phyloP scores from a whole-genome alignment of 768 basidiomycete species.

The Rhodotorula sphaerocarpa region DNA sequence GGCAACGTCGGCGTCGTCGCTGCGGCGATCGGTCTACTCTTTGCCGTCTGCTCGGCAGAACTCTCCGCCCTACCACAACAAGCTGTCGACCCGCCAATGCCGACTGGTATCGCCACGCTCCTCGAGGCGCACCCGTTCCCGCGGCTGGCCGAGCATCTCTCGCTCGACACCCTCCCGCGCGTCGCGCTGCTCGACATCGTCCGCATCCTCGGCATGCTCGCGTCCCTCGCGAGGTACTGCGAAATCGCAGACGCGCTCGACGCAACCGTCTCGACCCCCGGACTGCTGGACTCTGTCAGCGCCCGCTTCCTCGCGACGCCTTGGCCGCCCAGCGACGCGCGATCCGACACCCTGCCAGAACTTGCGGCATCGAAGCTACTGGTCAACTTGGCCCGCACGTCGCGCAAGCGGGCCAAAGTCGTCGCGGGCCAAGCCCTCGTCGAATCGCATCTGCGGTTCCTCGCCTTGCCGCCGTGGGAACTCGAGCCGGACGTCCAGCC shows the following conservation, averaged over 20 bases:
- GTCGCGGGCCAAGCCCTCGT: conserved; percentile 47
- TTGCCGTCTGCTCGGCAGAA: neutral
- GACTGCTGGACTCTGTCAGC: conserved; percentile 14
- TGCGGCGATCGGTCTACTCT: conserved; percentile 1
- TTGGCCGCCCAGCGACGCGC: conserved; percentile 1
- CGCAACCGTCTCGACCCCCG: conserved; percentile 10
- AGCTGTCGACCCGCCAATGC: conserved; percentile 10
- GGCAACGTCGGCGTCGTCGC: conserved; percentile 9
- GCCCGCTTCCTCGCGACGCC: conserved; percentile 12
- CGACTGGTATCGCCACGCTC: conserved; percentile 7
- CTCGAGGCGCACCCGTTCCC: conserved; percentile 5
- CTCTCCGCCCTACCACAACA: neutral
- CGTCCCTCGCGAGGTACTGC: conserved; percentile 45
- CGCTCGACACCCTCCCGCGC: conserved; percentile 3
- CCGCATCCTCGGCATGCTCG: conserved; percentile 46
- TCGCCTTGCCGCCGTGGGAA: conserved; percentile 53
- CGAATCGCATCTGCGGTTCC: conserved; percentile 64
- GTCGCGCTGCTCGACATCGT: conserved; percentile 44
- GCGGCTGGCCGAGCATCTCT: conserved; percentile 1
- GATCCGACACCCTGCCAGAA: too few relatives aligned
- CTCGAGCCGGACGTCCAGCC: conserved; percentile 34
- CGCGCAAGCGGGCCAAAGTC: conserved; percentile 57
- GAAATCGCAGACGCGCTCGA: neutral
- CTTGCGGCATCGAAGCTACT: conserved; percentile 56
- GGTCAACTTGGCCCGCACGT: conserved; percentile 54